phyloP scores from a whole-genome alignment of 2,329 filamentous ascomycete species.

The Hortaea werneckii region DNA sequence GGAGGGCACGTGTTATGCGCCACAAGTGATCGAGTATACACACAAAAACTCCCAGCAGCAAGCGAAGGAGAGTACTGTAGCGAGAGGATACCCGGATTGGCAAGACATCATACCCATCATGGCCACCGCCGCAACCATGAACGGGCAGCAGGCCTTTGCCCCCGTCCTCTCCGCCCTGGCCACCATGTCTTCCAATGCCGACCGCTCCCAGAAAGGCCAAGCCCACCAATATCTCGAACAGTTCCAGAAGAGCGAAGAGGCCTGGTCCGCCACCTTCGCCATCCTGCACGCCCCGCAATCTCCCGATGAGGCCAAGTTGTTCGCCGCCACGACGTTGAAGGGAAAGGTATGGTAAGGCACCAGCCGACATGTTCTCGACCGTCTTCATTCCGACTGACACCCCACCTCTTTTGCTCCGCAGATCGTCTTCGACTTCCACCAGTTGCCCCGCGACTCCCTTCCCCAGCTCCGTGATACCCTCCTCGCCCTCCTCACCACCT shows the following conservation, averaged over 20 bases:
- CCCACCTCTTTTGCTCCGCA: conserved; percentile 28
- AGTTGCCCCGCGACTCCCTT: conserved; percentile 68
- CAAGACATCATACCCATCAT: conserved; percentile 8
- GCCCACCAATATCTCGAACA: conserved; percentile 84
- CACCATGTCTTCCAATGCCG: conserved; percentile 78
- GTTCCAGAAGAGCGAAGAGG: conserved; percentile 95
- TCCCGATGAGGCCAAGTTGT: conserved; percentile 78
- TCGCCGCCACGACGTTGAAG: conserved; percentile 92
- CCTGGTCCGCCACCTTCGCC: conserved; percentile 79
- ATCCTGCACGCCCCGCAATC: conserved; percentile 70
- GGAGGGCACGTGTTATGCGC: no score
- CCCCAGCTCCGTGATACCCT: conserved; percentile 73
- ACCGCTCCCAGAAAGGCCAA: conserved; percentile 74
- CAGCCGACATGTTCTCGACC: no score
- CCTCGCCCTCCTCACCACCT: conserved; percentile 68
- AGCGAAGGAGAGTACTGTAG: no score
- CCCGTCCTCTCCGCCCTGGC: conserved; percentile 80
- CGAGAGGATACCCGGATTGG: no score
- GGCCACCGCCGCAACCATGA: conserved; percentile 28
- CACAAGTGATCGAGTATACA: no score
- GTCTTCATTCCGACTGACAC: no score
- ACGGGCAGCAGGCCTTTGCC: conserved; percentile 63
- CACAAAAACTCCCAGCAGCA: no score
- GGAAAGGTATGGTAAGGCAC: conserved; percentile 63
- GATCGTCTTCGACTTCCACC: conserved; percentile 94